Base-by-base conservation (phyloP, 768 basidiomycete genomes). In the Pulveroboletus sp. region DNA sequence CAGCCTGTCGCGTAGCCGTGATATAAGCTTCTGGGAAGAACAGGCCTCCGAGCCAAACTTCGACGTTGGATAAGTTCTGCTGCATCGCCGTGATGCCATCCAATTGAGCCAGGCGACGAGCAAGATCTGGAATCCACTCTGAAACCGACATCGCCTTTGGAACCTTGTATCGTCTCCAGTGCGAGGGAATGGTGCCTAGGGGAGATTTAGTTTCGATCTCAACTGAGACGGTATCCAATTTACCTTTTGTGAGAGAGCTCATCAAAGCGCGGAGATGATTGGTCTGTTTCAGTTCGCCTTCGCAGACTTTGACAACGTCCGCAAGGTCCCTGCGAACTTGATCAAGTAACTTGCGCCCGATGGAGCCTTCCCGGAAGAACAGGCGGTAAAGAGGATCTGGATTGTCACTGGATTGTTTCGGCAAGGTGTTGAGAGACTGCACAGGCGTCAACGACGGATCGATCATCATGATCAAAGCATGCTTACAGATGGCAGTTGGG, bases 21-120 rank as follows among this genome's bases (percentile, higher is more conserved):
- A 98, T 79, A 65, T 93, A 98, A 4, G 93, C 94, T 62, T 94
- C 91, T 1, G 95, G 96, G 79, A 89, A 93, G 78, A 98, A 97
- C 49, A 99, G 68, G 0, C 91, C 89, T 20, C 95, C 93, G 13
- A 98, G 80, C 89, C 91, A 92, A 38, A 96, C 88, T 68, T 90
- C 83, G 40, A 88, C 72, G 57, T 88, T 75, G 55, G 73, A 77
- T 54, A 86, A 69, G 60, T 76, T 82, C 54, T 85, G 83, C 13
- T 70, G 64, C 68, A 70, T 64, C n/a, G 55, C 35, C 16, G 67
- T 68, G 48, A 97, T 83, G 27, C 72, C 69, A 45, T 93, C 81
- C 32, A 98, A 79, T 63, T 98, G 95, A n/a, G 70, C 77, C 30
- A 98, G 69, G 19, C 96, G 86, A 24, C 82, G 80, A 23, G 80